Base-by-base conservation (phyloP, 139 green algal species). In the Tetradesmus lagerheimii region DNA sequence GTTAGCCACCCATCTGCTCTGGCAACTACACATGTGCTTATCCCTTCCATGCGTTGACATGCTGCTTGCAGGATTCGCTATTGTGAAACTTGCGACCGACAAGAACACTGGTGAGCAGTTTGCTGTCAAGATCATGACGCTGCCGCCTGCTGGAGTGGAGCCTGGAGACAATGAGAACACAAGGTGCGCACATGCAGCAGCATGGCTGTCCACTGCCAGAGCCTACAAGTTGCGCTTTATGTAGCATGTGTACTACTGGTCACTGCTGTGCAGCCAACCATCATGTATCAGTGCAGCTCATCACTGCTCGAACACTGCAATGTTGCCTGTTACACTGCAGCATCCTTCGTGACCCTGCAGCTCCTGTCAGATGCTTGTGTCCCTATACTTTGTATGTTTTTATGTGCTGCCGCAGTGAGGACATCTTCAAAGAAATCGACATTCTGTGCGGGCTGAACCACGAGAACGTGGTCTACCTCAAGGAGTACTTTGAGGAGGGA, bases 391-490 rank as follows among this genome's bases (percentile, higher is more conserved):
- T 74, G 25, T 74, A 0, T 8, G 35, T 45, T 74, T 6, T n/a
- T 80, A 31, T 35, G 53, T n/a, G 4, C 15, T 64, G 43, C n/a
- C n/a, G n/a, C 76, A 78, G 27, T 34, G 80, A 96, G 77, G 97
- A 98, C 94, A 97, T 98, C 31, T 97, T 98, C 92, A 98, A 98
- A 91, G 97, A 99, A 86, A 98, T 99, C 82, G 95, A 98, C 87
- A 97, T 99, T 35, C 89, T 98, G 41, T 96, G 97, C 38, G 92
- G 92, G 15, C 91, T 98, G 79, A 92, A 97, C 87, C 96, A 99
- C 83, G 84, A 94, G 25, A 98, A 98, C 89, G 95, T 99, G 18
- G 95, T 99, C 39, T 96, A 91, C 87, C 87, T 99, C 34, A 97
- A 97, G 66, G 97, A 99, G 90, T 98, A 98, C 84, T 99, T 98